Percentiles rank a stretch among this genome's conserved stretches.
Evolutionary conservation across 306 rosid species (phyloP).

Genomic region (Prunus dulcis): DNA sequence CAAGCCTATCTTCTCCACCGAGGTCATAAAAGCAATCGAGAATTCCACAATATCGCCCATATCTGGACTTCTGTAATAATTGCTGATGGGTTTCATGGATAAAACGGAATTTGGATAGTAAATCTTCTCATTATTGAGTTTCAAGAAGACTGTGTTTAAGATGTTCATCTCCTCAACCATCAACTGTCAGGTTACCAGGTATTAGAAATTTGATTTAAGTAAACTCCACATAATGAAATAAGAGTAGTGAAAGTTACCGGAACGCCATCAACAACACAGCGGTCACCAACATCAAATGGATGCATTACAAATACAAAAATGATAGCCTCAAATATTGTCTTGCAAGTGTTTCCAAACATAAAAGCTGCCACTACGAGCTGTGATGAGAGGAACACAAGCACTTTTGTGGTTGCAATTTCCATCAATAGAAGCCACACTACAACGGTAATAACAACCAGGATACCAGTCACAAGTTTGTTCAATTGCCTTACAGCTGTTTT

Average conservation of each 20-base stretch:
- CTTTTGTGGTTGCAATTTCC: slow-evolving; percentile 90
- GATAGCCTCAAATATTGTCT: slow-evolving; percentile 78
- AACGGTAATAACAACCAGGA: slow-evolving; percentile 46
- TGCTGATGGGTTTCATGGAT: slow-evolving; percentile 80
- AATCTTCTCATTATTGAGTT: slow-evolving; percentile 77
- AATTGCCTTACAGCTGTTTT: slow-evolving; percentile 88
- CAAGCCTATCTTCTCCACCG: slow-evolving; percentile 64
- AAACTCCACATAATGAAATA: neutral
- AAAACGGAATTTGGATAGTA: slow-evolving; percentile 82
- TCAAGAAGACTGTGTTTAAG: slow-evolving; percentile 80
- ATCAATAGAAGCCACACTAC: slow-evolving; percentile 78
- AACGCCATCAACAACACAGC: slow-evolving; percentile 77
- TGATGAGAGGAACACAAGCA: slow-evolving; percentile 68
- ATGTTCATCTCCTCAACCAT: slow-evolving; percentile 96
- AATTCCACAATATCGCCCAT: slow-evolving; percentile 70
- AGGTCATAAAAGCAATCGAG: slow-evolving; percentile 62
- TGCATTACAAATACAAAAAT: slow-evolving; percentile 93
- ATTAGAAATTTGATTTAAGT: slow-evolving; percentile 14
- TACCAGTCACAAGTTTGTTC: slow-evolving; percentile 59
- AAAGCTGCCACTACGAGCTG: slow-evolving; percentile 72
- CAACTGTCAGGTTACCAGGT: slow-evolving; percentile 45
- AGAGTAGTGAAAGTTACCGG: slow-evolving; percentile 44
- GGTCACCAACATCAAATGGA: slow-evolving; percentile 96
- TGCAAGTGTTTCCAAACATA: slow-evolving; percentile 94
- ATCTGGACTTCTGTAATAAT: slow-evolving; percentile 83